Evolutionary conservation across 2,329 filamentous ascomycete species (phyloP).

Genomic region (Curvularia hawaiiensis): DNA sequence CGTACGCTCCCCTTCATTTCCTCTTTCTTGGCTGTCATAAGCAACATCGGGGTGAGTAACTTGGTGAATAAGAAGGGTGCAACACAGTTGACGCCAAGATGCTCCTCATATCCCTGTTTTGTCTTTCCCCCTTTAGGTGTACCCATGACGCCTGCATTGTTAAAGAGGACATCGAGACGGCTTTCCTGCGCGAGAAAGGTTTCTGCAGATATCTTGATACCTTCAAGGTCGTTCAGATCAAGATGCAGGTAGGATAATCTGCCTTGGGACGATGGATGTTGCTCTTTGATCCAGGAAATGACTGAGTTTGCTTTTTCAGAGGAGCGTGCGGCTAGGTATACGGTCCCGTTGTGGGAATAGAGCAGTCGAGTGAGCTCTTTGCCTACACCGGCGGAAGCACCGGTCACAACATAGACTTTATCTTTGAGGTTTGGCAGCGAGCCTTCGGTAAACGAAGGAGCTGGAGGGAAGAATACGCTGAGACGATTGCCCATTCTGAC

Average conservation of each 20-base stretch:
- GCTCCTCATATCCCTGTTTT: conserved; percentile 33
- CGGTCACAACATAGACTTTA: conserved; percentile 60
- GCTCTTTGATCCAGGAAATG: conserved; percentile 49
- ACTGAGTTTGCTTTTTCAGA: conserved; percentile 48
- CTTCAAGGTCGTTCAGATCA: conserved; percentile 52
- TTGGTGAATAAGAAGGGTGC: conserved; percentile 50
- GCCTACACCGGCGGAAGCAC: conserved; percentile 56
- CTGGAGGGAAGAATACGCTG: conserved; percentile 25
- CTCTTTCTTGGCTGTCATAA: conserved; percentile 33
- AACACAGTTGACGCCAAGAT: conserved; percentile 50
- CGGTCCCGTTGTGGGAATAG: conserved; percentile 59
- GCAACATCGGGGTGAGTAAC: conserved; percentile 45
- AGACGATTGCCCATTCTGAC: conserved; percentile 24
- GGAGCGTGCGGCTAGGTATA: conserved; percentile 61
- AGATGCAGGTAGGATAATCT: conserved; percentile 34
- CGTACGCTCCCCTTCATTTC: conserved; percentile 33
- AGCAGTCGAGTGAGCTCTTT: conserved; percentile 60
- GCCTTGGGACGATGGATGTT: conserved; percentile 28
- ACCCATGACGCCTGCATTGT: conserved; percentile 45
- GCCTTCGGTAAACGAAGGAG: conserved; percentile 23
- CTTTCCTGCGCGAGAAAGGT: conserved; percentile 47
- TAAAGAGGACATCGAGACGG: conserved; percentile 50
- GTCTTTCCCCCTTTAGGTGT: conserved; percentile 31
- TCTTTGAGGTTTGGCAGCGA: conserved; percentile 49
- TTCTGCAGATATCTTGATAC: conserved; percentile 44